A percentile compares a stretch with the other conserved stretches of the same genome.
These are phyloP conservation scores for Candida sanyiensis DNA, from an alignment of 805 yeast species.

Conservation along the genomic window DNA sequence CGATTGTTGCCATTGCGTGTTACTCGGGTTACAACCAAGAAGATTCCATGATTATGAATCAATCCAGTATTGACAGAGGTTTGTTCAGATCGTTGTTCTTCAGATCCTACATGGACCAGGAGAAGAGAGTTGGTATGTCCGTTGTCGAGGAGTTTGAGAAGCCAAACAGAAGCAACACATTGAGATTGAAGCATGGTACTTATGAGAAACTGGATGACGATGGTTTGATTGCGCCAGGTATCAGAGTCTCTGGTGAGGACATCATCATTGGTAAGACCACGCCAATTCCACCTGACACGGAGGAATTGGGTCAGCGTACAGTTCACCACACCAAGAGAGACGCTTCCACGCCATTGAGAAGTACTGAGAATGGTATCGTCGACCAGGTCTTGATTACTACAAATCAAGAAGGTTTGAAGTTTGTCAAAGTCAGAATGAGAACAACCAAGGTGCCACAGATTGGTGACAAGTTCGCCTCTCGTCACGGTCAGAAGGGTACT, in stretches of 20 bases:
- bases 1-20: conserved; percentile 96
- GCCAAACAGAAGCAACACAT: conserved; percentile 90
- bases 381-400: conserved; percentile 97
- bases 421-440: conserved; percentile 97
- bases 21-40: conserved; percentile 98
- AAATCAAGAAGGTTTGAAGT: conserved; percentile 95
- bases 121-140: conserved; percentile 96
- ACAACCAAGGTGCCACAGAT: conserved; percentile 98
- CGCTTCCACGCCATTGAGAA: conserved; percentile 94
- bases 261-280: conserved; percentile 98
- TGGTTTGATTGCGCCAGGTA: conserved; percentile 97
- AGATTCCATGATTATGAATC: conserved; percentile 99
- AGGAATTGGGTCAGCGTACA: conserved; percentile 97
- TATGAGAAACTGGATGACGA: conserved; percentile 98
- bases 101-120: conserved; percentile 98
- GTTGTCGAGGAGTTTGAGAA: conserved; percentile 97
- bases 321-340: conserved; percentile 98
- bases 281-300: conserved; percentile 98
- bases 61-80: conserved; percentile 94
- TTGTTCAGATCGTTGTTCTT: conserved; percentile 92
- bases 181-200: conserved; percentile 95
- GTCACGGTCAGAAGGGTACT: conserved; percentile 99
- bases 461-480: conserved; percentile 98
- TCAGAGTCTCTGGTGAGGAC: conserved; percentile 98
- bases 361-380: conserved; percentile 96